Base-by-base conservation (phyloP, 2,329 filamentous ascomycete genomes). In the Fusarium sp. region DNA sequence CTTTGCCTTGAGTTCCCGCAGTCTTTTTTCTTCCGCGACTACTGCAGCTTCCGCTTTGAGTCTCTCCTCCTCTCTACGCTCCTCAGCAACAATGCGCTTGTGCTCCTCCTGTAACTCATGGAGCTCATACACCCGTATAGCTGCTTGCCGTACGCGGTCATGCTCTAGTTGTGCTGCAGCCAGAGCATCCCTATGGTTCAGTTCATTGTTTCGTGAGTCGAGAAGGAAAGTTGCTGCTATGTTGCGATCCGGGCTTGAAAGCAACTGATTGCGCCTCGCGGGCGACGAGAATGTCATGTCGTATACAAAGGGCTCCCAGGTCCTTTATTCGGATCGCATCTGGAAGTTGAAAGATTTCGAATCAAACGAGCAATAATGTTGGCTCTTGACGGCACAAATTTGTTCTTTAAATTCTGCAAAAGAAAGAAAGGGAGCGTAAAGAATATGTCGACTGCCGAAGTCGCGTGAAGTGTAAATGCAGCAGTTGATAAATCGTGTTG, bases 121-220 rank as follows among this genome's bases (percentile, higher is more conserved):
- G 45, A 87, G 80, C 66, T 87, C 81, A 63, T 84, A 87, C 12
- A 86, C 85, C 22, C 84, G 82, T 41, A 88, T 80, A 13, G 88
- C 88, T 36, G 82, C 82, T 61, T 86, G 82, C 35, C 87, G 87
- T 17, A 96, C 88, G 35, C 89, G 87, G 42, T 93, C 89, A 80
- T 95, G 93, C 77, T 92, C 89, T 20, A 86, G 85, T 55, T 90
- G 89, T 8, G 92, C 92, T 52, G 88, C 88, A 51, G 88, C 89
- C 22, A 96, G 87, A 20, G 92, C 92, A 75, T 90, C 88, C 66
- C 88, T 87, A 79, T 94, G 92, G 63, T 85, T 86, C 56, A 88
- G 84, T 78, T 91, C 90, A 39, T 88, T 89, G 72, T 93, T 90
- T 41, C 89, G 87, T 38, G 89, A 86, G 58, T 90, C 88, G 45